Evolutionary conservation across 768 basidiomycete genomes (phyloP), one percentile per base, ranked within the genome.

Genomic region (Lentinula edodes): DNA sequence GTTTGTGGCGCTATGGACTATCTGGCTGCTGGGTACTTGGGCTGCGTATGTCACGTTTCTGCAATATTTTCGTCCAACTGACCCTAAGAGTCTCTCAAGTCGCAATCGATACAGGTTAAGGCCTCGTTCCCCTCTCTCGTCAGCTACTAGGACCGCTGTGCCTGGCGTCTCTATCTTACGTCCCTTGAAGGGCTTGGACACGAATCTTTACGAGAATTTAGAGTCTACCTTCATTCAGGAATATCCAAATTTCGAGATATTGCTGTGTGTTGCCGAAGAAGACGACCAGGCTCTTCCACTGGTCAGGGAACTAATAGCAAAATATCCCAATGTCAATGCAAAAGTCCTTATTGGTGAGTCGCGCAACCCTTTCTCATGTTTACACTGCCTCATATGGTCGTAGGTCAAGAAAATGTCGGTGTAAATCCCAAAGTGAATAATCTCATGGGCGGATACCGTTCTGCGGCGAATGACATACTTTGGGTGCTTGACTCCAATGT

Each of bases 401-500:
- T 50, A 94, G 94, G 93, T 52, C 88, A 92, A 68, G 87, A 91
- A 63, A 71, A 82, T 51, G 89, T 96, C 18, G 95, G 96, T 5
- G 87, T 93, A 32, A 99, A 99, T 67, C 97, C 97, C 0, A 98
- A 98, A 79, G 89, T 98, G 67, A 98, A 98, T 78, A 98, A 98
- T 73, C 87, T 99, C 52, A 81, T 95, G 64, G 86, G 87, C 38
- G 83, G 95, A 13, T 98, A 95, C 72, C 79, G 80, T 50, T 76
- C 84, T 69, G 97, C 96, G 0, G 75, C 81, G 59, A 79, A 97
- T 69, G 94, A 98, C 69, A 90, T 98, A 53, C 76, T 98, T 54
- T 99, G 95, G 95, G 90, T 98, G 35, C 81, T 98, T 54, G 97
- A 99, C 73, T 97, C 96, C n/a, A 96, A 96, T 66, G 84, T 98